Conservation (phyloP, 164 flowering plant genomes). For the Santalum album region DNA sequence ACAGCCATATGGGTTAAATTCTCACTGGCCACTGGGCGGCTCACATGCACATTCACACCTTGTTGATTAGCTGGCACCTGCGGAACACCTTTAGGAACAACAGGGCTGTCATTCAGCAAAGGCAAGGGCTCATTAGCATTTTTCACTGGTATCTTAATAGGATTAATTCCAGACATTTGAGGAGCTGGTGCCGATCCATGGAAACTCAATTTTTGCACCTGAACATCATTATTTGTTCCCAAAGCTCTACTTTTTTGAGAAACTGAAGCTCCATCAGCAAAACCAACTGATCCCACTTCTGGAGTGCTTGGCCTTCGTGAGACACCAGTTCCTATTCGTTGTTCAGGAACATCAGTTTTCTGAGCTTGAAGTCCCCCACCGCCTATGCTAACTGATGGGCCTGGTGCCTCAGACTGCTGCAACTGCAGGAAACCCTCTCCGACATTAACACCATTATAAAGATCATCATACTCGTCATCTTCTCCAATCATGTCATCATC, state of each 20-base stretch:
- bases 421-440: constrained; percentile 61
- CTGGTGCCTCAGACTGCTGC: constrained; percentile 39
- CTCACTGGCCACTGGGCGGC: constrained; percentile 26
- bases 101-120: constrained; percentile 21
- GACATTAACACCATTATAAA: constrained; percentile 65
- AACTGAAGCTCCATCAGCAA: constrained; percentile 20
- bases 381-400: constrained; percentile 21
- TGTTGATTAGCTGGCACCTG: constrained; percentile 22
- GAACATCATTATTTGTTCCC: constrained; percentile 27
- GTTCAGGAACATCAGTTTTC: constrained; percentile 25
- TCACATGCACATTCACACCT: constrained; percentile 21
- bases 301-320: constrained; percentile 22
- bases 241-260: constrained; percentile 25
- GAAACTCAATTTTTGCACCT: constrained; percentile 31
- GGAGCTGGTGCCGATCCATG: constrained; percentile 36
- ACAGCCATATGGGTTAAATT: constrained; percentile 23
- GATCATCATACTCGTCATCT: constrained; percentile 67
- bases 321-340: constrained; percentile 24
- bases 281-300: constrained; percentile 21
- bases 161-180: constrained; percentile 26
- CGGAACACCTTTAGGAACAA: constrained; percentile 27
- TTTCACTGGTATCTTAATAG: constrained; percentile 26
- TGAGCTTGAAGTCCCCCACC: constrained; percentile 35
- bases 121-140: constrained; percentile 24
- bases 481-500: constrained; percentile 65